A percentile compares a stretch with the other conserved stretches of the same genome.
Evolutionary conservation across 1,139 yeast species (phyloP).

Genomic region (Diutina siamensis): DNA sequence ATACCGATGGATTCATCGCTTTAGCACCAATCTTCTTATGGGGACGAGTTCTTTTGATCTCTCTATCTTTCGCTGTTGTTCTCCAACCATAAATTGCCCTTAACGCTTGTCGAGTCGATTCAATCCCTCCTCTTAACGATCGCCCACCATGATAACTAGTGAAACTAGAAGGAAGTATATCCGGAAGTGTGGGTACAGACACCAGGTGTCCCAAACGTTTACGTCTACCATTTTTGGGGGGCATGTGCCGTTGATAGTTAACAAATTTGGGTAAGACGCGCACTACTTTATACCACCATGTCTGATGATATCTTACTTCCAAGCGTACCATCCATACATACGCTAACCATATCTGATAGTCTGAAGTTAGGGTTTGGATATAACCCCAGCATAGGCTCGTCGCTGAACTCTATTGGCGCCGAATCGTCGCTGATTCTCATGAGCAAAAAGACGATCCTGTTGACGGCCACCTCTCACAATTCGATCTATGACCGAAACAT

Average conservation of each 20-base stretch:
- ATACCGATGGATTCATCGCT: too few relatives aligned
- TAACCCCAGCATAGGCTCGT: constrained; percentile 33
- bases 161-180: too few relatives aligned
- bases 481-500: constrained; percentile 56
- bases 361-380: constrained; percentile 31
- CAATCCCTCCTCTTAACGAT: too few relatives aligned
- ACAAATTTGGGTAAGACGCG: too few relatives aligned
- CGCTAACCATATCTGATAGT: constrained; percentile 25
- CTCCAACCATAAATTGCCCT: background rate
- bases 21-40: too few relatives aligned
- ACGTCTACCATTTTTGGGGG: too few relatives aligned
- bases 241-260: too few relatives aligned
- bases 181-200: too few relatives aligned
- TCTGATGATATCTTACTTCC: constrained; percentile 27
- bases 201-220: background rate
- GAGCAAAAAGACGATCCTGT: constrained; percentile 21
- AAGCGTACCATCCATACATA: constrained; percentile 24
- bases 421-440: constrained; percentile 25
- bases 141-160: too few relatives aligned
- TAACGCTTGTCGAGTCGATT: background rate
- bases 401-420: constrained; percentile 26
- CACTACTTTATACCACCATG: constrained; percentile 9
- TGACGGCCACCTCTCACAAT: constrained; percentile 21
- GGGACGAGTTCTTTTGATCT: too few relatives aligned
- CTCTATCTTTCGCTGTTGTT: too few relatives aligned